Conservation (phyloP, 1,284 basidiomycete genomes). For the Cystobasidium pallidum region DNA sequence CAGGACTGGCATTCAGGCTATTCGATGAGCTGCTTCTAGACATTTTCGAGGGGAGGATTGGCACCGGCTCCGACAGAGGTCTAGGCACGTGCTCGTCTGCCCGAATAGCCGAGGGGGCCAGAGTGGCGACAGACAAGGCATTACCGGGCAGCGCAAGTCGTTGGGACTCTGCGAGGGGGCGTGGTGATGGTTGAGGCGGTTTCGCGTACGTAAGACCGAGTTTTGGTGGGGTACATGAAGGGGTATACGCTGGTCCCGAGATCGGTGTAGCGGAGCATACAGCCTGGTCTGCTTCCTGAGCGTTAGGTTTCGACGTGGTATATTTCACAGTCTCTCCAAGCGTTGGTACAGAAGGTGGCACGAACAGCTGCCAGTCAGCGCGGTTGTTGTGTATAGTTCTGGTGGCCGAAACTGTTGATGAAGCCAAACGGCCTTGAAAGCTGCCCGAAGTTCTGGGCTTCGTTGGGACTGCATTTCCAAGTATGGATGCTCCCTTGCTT, state of each 20-base stretch:
- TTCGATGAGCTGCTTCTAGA: neutral
- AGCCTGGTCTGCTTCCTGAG: too few relatives aligned
- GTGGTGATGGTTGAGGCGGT: neutral
- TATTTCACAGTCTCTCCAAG: too few relatives aligned
- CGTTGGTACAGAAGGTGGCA: conserved; percentile 3
- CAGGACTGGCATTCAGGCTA: conserved; percentile 20
- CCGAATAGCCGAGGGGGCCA: conserved; percentile 29
- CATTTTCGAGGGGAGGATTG: neutral
- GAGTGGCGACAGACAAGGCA: neutral
- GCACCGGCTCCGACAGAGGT: neutral
- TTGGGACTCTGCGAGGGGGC: neutral
- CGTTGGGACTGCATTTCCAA: neutral
- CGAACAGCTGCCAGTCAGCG: neutral
- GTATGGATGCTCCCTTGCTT: neutral
- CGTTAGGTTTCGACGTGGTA: too few relatives aligned
- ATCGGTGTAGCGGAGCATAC: too few relatives aligned
- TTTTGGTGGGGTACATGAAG: too few relatives aligned
- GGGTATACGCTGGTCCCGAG: too few relatives aligned
- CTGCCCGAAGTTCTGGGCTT: neutral
- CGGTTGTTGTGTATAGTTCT: neutral
- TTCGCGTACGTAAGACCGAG: conserved; percentile 16
- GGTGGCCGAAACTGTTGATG: conserved; percentile 2
- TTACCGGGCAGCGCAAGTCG: neutral
- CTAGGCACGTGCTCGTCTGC: conserved; percentile 35
- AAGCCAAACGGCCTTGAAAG: neutral